phyloP scores from a whole-genome alignment of 2,329 filamentous ascomycete species.

The Fusarium siculi region DNA sequence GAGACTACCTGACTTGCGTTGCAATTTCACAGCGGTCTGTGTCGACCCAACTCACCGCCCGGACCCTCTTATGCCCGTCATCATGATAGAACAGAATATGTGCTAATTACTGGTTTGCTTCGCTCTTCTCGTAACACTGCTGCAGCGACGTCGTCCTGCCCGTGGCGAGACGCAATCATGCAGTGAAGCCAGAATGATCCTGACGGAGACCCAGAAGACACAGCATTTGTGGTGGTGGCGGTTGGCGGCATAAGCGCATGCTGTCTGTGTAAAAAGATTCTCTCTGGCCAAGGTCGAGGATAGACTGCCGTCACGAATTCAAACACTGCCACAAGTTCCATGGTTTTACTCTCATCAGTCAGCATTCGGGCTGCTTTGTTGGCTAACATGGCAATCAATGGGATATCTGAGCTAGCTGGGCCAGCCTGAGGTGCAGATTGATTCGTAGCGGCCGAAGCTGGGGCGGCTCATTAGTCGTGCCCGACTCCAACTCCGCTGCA shows the following conservation, averaged over 20 bases:
- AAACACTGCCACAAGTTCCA: constrained; percentile 31
- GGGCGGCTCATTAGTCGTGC: constrained; percentile 44
- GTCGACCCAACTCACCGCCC: constrained; percentile 15
- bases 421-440: constrained; percentile 35
- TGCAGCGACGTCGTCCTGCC: constrained; percentile 8
- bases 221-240: constrained; percentile 21
- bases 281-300: constrained; percentile 7
- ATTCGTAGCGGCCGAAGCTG: constrained; percentile 44
- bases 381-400: constrained; percentile 2
- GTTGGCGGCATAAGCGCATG: constrained; percentile 1
- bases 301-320: constrained; percentile 12
- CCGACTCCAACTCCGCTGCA: constrained; percentile 33
- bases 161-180: constrained; percentile 18
- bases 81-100: background rate
- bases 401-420: constrained; percentile 24
- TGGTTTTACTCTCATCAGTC: constrained; percentile 17
- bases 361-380: constrained; percentile 14
- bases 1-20: constrained; percentile 14
- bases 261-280: background rate
- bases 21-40: constrained; percentile 28
- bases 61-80: background rate
- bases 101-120: background rate
- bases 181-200: constrained; percentile 2
- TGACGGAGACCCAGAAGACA: constrained; percentile 4
- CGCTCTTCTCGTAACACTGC: background rate